Conservation (phyloP, 768 basidiomycete species). For the Phanerochaete sordida region DNA sequence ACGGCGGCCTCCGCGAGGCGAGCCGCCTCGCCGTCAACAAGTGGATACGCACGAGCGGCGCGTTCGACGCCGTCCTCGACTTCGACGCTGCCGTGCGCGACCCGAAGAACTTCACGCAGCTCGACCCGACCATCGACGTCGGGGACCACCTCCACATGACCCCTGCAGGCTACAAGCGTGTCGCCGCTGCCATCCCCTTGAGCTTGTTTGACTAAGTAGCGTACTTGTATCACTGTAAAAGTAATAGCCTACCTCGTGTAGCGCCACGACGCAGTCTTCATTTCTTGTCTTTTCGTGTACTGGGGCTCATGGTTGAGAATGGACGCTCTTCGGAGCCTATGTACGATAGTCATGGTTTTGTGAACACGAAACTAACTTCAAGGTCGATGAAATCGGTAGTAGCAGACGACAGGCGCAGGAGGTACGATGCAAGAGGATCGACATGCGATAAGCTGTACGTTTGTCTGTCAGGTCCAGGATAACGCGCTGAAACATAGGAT, state of each 20-base stretch:
- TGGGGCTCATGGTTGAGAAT: no score
- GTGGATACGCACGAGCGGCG: constrained; percentile 36
- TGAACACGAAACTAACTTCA: no score
- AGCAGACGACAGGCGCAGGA: no score
- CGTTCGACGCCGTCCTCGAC: constrained; percentile 45
- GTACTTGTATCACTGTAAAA: constrained; percentile 17
- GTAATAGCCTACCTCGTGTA: not conserved
- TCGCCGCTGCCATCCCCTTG: constrained; percentile 40
- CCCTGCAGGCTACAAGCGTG: constrained; percentile 39
- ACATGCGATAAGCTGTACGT: no score
- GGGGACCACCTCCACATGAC: constrained; percentile 49
- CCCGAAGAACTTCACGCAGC: constrained; percentile 33
- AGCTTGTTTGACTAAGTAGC: constrained; percentile 27
- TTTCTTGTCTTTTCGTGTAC: not conserved
- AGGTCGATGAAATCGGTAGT: no score
- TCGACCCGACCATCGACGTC: constrained; percentile 36
- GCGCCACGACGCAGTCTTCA: not conserved
- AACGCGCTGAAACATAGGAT: no score
- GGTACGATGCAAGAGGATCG: no score
- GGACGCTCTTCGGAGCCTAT: no score
- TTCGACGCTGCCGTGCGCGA: constrained; percentile 42
- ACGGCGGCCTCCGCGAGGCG: constrained; percentile 35
- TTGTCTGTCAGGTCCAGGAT: no score
- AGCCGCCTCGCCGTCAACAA: constrained; percentile 40
- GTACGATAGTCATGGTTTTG: no score